Base-by-base conservation (phyloP, 345 rosid genomes). In the Reutealis trisperma region DNA sequence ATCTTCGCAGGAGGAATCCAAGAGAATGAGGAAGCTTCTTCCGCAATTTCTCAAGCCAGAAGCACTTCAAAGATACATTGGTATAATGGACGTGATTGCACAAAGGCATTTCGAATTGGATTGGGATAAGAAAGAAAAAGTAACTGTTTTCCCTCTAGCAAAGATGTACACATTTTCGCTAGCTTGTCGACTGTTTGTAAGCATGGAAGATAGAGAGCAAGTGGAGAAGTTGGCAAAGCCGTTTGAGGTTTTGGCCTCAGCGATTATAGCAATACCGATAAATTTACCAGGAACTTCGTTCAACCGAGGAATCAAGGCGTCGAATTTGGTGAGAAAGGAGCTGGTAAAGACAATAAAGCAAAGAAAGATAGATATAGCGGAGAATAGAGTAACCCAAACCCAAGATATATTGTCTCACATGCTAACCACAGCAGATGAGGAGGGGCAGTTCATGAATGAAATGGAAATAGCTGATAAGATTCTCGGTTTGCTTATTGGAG, bases 1-100 rank as follows among this genome's bases (percentile, higher is more conserved):
- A 0, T 83, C 77, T 30, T 80, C 83, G 3, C 77, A 54, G 14
- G 84, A 76, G 19, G 86, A 87, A 67, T 55, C 87, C 32, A 84
- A 67, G 68, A 85, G 79, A 32, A 73, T 84, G 75, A 65, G 87
- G 18, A 60, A 59, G 52, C 75, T 84, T 25, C 81, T 85, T 1
- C 79, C 78, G 15, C 80, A 70, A 32, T 87, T 85, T 73, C 27
- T 82, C 67, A 87, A 85, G 37, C 85, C 90, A 0, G 90, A 87
- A 42, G 81, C 80, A 49, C 71, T 87, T 32, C 79, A 67, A n/a
- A 70, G 80, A 5, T 84, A 85, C 21, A 71, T 85, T 0, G 57
- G 79, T 13, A 51, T 65, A 19, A 84, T 85, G 87, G 88, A 85
- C 62, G 60, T 55, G 27, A 70, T 85, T 7, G 82, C 86, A 11